These are phyloP conservation scores for Nemania serpens DNA, from an alignment of 2,329 filamentous ascomycete genomes.

Conservation along the genomic window DNA sequence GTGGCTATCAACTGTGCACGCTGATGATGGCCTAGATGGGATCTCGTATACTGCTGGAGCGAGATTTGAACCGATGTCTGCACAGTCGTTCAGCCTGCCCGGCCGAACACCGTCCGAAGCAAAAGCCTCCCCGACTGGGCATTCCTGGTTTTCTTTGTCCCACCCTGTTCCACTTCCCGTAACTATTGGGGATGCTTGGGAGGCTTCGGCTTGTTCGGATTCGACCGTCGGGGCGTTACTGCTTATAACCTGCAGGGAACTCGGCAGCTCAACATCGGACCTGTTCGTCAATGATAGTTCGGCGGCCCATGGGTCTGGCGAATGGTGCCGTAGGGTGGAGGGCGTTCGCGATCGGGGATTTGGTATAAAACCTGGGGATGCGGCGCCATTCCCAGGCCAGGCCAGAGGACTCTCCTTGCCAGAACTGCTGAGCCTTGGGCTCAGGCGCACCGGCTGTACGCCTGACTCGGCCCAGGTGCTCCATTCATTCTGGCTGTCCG, in stretches of 20 bases:
- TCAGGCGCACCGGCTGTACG: constrained; percentile 38
- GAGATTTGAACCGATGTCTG: constrained; percentile 12
- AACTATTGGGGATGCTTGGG: background rate
- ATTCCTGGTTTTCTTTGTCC: background rate
- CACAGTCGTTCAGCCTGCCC: background rate
- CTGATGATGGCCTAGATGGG: constrained; percentile 38
- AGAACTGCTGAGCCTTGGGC: constrained; percentile 40
- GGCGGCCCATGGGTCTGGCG: constrained; percentile 50
- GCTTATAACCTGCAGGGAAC: constrained; percentile 11
- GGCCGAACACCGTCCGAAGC: background rate
- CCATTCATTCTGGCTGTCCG: constrained; percentile 38
- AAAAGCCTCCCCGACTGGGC: background rate
- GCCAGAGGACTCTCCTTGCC: constrained; percentile 46
- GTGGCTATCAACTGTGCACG: constrained; percentile 39
- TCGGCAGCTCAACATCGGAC: constrained; percentile 15
- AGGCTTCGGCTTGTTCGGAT: constrained; percentile 7
- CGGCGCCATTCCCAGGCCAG: constrained; percentile 47
- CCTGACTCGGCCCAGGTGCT: constrained; percentile 40
- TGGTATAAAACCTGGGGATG: constrained; percentile 43
- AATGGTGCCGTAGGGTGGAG: constrained; percentile 43
- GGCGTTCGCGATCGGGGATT: constrained; percentile 40
- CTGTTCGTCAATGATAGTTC: constrained; percentile 40
- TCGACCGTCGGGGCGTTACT: constrained; percentile 9
- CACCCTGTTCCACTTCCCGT: background rate
- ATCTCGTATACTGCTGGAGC: constrained; percentile 28